Evolutionary conservation across 2,329 filamentous ascomycete species (phyloP).

Genomic region (Aspergillus udagawae): DNA sequence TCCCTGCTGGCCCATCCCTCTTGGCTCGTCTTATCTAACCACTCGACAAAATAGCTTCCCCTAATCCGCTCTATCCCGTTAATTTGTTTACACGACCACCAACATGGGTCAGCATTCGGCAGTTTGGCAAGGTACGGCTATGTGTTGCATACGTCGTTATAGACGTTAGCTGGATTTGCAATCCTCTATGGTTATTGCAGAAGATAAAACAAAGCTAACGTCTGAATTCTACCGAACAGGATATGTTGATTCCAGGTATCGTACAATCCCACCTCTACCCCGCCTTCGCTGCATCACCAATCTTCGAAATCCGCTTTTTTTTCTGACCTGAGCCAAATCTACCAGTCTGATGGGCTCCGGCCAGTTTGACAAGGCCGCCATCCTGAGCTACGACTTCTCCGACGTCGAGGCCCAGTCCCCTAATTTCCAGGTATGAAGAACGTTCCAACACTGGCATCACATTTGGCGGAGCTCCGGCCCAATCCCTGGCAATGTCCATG

Average conservation of each 20-base stretch:
- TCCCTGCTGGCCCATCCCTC: not conserved
- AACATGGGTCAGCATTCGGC: conserved; percentile 35
- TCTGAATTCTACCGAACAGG: conserved; percentile 34
- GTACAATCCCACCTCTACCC: conserved; percentile 8
- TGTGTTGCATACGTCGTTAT: not conserved
- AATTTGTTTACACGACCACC: conserved; percentile 17
- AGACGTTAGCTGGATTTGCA: not conserved
- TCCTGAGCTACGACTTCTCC: conserved; percentile 76
- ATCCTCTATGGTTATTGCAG: not conserved
- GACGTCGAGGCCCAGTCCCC: conserved; percentile 71
- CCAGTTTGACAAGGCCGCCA: conserved; percentile 78
- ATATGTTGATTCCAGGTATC: conserved; percentile 62
- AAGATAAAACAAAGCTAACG: conserved; percentile 9
- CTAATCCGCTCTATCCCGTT: conserved; percentile 9
- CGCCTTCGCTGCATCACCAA: conserved; percentile 7
- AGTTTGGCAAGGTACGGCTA: conserved; percentile 33
- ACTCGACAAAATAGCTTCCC: not conserved
- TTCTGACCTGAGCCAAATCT: conserved; percentile 6
- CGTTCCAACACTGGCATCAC: conserved; percentile 1
- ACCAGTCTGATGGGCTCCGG: conserved; percentile 72
- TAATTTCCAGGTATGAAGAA: conserved; percentile 65
- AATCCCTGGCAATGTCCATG: not conserved
- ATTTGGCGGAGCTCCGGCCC: conserved; percentile 1
- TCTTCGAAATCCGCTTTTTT: conserved; percentile 8
- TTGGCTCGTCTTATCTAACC: not conserved